Evolutionary conservation across 2,329 filamentous ascomycete species (phyloP).

Genomic region (Scopulariopsis brevicaulis): DNA sequence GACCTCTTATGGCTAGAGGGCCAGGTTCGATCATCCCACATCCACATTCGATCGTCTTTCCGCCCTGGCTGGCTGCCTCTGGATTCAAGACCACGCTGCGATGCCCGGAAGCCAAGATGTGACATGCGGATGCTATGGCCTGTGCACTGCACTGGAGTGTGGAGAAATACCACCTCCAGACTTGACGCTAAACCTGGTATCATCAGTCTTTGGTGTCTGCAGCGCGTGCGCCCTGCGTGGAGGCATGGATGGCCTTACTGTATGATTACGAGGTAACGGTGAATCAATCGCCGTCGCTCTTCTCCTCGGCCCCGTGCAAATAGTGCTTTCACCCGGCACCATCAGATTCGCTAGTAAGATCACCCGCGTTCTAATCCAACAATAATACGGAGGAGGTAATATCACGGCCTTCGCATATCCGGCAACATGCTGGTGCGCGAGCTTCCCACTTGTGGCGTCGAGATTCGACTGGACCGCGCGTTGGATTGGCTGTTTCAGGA

Average conservation of each 20-base stretch:
- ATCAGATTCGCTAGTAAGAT: not conserved
- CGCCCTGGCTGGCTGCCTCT: not conserved
- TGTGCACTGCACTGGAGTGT: not conserved
- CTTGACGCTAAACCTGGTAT: not conserved
- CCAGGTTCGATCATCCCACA: too few species aligned
- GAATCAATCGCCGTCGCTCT: not conserved
- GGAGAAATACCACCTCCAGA: not conserved
- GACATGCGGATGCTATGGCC: not conserved
- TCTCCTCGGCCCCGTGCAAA: not conserved
- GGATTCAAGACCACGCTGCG: not conserved
- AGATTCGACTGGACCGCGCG: not conserved
- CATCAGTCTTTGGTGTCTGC: too few species aligned
- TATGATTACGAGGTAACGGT: not conserved
- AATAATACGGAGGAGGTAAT: not conserved
- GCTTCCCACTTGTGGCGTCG: not conserved
- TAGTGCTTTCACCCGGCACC: not conserved
- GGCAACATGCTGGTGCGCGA: not conserved
- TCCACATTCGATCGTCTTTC: not conserved
- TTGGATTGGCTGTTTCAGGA: not conserved
- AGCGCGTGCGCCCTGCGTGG: too few species aligned
- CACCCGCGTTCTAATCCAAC: not conserved
- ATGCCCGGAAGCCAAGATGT: not conserved
- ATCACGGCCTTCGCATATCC: not conserved
- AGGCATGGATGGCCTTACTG: too few species aligned
- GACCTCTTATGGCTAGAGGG: not conserved